Evolutionary conservation across 1,139 yeast genomes (phyloP), one percentile per base, ranked within the genome.

Genomic region (Geotrichum fermentans): DNA sequence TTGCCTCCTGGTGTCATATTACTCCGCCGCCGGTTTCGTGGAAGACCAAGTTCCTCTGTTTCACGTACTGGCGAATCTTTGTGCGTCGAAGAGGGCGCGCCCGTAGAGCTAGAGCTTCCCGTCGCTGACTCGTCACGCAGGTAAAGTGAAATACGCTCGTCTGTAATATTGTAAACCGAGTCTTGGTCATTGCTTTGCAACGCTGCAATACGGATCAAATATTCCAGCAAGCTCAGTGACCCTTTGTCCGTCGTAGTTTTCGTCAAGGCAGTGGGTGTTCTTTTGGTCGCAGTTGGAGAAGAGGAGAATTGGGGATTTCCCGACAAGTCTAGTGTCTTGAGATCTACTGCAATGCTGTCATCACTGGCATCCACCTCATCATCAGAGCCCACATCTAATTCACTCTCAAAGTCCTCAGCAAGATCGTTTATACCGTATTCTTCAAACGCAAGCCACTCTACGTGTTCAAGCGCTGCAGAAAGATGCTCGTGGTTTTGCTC

Each of bases 61-160:
- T 29, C 26, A 8, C 43, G 41, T n/a, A 26, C 34, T 16, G 45
- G 46, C 11, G 40, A 40, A n/a, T 45, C 47, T 14, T 33, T 34
- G 32, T 37, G 16, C n/a, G 29, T 20, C 8, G 47, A 36, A n/a
- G 36, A 26, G 13, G 46, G 50, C 17, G 50, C 42, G 14, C 49
- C 48, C 4, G 33, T 18, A 3, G 40, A 36, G 3, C 8, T 11
- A 11, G 40, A 20, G 10, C 8, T 14, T 4, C 43, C 43, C 20
- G 40, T 32, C 11, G 47, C 49, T 52, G 58, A 44, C 53, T 82
- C 87, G 58, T 85, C 89, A 43, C 77, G 74, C 29, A 86, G 66
- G 57, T 83, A 85, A 1, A 80, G 61, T 8, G 83, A 67, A 17
- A 86, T 68, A 20, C 84, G 74, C 61, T 85, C 95, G 61, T 86